phyloP scores from a whole-genome alignment of 2,329 filamentous ascomycete species.

The Arachnopeziza araneosa region DNA sequence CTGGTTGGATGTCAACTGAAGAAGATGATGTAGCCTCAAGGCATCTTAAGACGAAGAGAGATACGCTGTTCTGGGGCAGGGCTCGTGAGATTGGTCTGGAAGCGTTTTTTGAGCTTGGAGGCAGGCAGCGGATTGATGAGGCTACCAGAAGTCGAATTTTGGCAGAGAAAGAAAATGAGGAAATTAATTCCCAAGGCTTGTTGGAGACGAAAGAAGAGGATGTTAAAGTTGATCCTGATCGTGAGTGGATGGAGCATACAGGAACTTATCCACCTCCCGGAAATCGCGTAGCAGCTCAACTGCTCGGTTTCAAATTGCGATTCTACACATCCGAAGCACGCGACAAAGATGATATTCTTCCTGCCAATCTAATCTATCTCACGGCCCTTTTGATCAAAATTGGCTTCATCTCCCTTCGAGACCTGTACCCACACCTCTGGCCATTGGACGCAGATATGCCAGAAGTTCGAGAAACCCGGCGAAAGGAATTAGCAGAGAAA shows the following conservation, averaged over 20 bases:
- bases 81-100: constrained; percentile 71
- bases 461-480: constrained; percentile 59
- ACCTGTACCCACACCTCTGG: constrained; percentile 89
- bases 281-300: constrained; percentile 86
- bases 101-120: constrained; percentile 86
- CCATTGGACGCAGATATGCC: constrained; percentile 81
- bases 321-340: constrained; percentile 85
- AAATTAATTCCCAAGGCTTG: constrained; percentile 42
- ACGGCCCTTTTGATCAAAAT: constrained; percentile 92
- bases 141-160: constrained; percentile 44
- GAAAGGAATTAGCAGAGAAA: constrained; percentile 72
- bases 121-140: constrained; percentile 57
- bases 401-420: constrained; percentile 87
- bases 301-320: constrained; percentile 93
- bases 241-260: constrained; percentile 74
- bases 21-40: constrained; percentile 60
- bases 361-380: constrained; percentile 88
- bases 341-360: constrained; percentile 69
- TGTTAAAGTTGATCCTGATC: constrained; percentile 47
- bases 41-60: constrained; percentile 56
- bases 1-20: constrained; percentile 57
- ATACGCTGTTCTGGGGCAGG: constrained; percentile 73
- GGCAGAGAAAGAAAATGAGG: constrained; percentile 37
- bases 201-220: constrained; percentile 34
- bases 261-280: constrained; percentile 77